Evolutionary conservation across 257 asterid species (phyloP), one percentile per base, ranked within the genome.

Genomic region (Solanum pimpinellifolium): DNA sequence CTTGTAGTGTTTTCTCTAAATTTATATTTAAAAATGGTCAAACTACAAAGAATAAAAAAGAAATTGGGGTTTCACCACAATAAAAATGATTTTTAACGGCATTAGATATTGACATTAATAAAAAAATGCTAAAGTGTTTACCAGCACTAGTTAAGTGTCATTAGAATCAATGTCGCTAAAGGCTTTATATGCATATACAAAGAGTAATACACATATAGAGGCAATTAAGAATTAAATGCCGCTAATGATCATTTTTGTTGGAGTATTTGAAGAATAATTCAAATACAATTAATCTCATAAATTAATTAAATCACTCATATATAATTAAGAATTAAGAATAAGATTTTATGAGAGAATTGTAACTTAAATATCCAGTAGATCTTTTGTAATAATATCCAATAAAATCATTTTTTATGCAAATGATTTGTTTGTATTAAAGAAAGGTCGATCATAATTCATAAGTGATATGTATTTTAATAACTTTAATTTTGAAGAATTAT

Each of bases 11-110:
- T 60, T 21, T 60, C 29, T 4, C 20, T n/a, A 11, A 66, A 66
- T 66, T 31, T 15, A 69, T 65, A n/a, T 49, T 56, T 16, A 31
- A 29, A 68, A 39, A 41, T 13, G 37, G 47, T 35, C 80, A 73
- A 20, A 76, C 29, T 42, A 42, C 59, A n/a, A 76, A n/a, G 60
- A 76, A 76, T 76, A 42, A 76, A 76, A 31, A 42, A 41, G 33
- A 23, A 12, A 2, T 23, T 41, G 2, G 59, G 59, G 23, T 76
- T 42, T 42, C 5, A 33, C 35, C 0, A 4, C 5, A 0, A 3
- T 0, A 33, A 33, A 33, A 33, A 33, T 0, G 1, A 33, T 33
- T 33, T 33, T 33, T 4, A 33, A 1, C 5, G 5, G 1, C 35
- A 33, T 33, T 33, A 33, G 35, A 3, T 33, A 33, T 3, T 33